Evolutionary conservation across 805 yeast species (phyloP).

Genomic region (Teunomyces cretensis): DNA sequence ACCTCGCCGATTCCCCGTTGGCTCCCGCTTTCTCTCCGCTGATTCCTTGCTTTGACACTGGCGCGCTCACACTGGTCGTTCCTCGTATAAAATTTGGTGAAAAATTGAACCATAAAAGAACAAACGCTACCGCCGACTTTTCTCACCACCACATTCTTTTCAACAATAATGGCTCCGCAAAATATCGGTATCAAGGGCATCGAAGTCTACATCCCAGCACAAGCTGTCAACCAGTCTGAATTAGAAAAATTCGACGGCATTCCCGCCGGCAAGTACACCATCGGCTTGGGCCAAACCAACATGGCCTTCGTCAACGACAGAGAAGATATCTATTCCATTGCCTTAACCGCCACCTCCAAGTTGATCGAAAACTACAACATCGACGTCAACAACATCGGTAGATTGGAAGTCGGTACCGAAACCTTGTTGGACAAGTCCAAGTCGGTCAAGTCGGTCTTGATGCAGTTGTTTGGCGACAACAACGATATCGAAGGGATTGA

Average conservation of each 20-base stretch:
- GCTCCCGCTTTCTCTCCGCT: too few relatives aligned
- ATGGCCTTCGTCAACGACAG: slow-evolving; percentile 97
- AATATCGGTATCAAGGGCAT: slow-evolving; percentile 97
- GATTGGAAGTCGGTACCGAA: slow-evolving; percentile 98
- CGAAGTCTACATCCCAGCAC: slow-evolving; percentile 86
- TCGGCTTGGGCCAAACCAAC: slow-evolving; percentile 97
- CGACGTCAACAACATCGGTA: slow-evolving; percentile 79
- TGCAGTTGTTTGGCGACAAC: slow-evolving; percentile 90
- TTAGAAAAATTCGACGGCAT: slow-evolving; percentile 83
- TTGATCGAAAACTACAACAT: slow-evolving; percentile 79
- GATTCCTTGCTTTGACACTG: too few relatives aligned
- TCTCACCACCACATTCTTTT: slow-evolving; percentile 4
- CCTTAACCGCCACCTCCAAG: slow-evolving; percentile 81
- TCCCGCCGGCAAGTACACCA: slow-evolving; percentile 93
- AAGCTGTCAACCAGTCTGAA: slow-evolving; percentile 83
- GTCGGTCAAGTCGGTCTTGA: slow-evolving; percentile 91
- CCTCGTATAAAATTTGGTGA: slow-evolving; percentile 3
- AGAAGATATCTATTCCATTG: slow-evolving; percentile 93
- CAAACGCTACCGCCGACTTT: not conserved
- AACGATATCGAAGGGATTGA: slow-evolving; percentile 94
- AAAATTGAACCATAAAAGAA: slow-evolving; percentile 1
- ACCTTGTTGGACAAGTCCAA: slow-evolving; percentile 95
- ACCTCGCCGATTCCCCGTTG: too few relatives aligned
- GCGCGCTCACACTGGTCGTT: not conserved
- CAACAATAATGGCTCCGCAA: slow-evolving; percentile 35